Base-by-base conservation (phyloP, 2,329 filamentous ascomycete species). In the Clonostachys solani region DNA sequence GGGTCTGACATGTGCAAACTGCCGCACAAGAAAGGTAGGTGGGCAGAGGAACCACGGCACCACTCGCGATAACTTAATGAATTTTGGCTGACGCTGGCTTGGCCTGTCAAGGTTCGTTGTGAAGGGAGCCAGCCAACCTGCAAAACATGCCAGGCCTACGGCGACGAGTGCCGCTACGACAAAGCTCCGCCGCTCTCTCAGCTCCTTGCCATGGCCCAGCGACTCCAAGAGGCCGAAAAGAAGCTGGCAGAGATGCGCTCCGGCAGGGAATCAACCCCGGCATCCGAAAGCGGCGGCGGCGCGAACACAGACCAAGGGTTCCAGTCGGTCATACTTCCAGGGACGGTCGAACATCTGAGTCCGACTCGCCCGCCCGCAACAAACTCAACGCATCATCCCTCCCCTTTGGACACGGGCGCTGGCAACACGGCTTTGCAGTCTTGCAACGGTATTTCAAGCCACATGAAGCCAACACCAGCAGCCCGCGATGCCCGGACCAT, bases 141-240 rank as follows among this genome's bases (percentile, higher is more conserved):
- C 51, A 61, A 59, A 48, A 64, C 54, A 2, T 64, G 61, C 49
- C 57, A 61, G 47, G 52, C 60, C 7, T 63, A 63, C 43, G 43
- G 56, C 23, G 61, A 59, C 33, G 51, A 59, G 16, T 63, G 61
- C 49, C 57, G 54, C 18, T 63, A 64, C 44, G 61, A 64, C 43
- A 63, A 62, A 46, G 42, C 54, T 40, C 61, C 59, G 29, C 59
- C 61, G 9, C 59, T 64, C 54, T 59, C 60, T 12, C 60, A 63
- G 49, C 49, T 63, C 38, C 42, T 63, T 7, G 56, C 55, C 13
- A 60, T 63, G 58, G 55, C 56, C 6, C 48, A 54, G 46, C 45
- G 56, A n/a, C 52, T 63, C 16, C 52, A 59, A 44, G 57, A 59
- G 16, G 54, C 54, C 4, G 58, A 60, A 48, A 33, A 50, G 42